phyloP scores from a whole-genome alignment of 306 rosid species.

The Benincasa hispida region DNA sequence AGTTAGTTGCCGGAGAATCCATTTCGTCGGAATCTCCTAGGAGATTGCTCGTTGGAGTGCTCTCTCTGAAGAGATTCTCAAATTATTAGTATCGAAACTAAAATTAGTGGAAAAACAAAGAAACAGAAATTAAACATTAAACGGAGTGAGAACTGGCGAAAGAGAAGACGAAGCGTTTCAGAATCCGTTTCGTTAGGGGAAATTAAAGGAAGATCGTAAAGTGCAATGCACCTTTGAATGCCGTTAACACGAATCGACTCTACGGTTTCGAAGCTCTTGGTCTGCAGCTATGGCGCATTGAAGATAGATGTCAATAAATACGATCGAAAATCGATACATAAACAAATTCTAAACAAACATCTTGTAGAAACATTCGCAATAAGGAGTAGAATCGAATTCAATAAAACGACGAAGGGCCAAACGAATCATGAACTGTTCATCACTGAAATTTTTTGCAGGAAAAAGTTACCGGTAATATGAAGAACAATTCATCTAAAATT shows the following conservation, averaged over 20 bases:
- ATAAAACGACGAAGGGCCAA: not conserved
- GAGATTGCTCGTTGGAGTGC: conserved; percentile 30
- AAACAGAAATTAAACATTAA: not conserved
- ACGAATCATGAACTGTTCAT: not conserved
- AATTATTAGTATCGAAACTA: not conserved
- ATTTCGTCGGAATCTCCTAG: conserved; percentile 32
- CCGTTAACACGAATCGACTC: conserved; percentile 23
- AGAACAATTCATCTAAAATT: not conserved
- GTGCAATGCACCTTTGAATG: conserved; percentile 33
- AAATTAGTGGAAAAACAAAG: not conserved
- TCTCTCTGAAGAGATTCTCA: conserved; percentile 13
- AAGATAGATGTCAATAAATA: conserved; percentile 11
- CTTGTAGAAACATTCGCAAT: not conserved
- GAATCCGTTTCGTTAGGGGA: conserved; percentile 5
- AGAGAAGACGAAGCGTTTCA: conserved; percentile 10
- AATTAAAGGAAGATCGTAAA: conserved; percentile 2
- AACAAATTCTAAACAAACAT: not conserved
- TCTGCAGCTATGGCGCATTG: conserved; percentile 20
- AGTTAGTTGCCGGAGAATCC: conserved; percentile 9
- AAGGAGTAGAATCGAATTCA: not conserved
- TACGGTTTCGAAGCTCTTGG: conserved; percentile 45
- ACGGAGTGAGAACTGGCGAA: not conserved
- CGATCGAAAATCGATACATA: not conserved
- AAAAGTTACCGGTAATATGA: not conserved
- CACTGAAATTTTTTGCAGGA: not conserved